phyloP scores from a whole-genome alignment of 2,329 filamentous ascomycete genomes.

The Chaetomium sp. region DNA sequence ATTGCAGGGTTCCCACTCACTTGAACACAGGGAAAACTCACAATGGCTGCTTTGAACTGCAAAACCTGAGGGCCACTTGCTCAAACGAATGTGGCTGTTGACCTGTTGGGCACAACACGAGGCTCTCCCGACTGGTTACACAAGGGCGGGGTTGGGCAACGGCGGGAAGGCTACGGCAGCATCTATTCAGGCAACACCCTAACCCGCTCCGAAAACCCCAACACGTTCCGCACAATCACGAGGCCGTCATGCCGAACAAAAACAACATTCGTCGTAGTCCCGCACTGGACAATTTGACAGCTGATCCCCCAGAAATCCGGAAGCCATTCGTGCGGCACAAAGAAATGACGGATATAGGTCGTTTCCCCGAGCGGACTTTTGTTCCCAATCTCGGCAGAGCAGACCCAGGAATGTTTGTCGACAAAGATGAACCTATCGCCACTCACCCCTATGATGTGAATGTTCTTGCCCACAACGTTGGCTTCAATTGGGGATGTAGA shows the following conservation, averaged over 20 bases:
- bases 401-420: constrained; percentile 6
- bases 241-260: constrained; percentile 1
- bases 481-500: background rate
- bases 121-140: too few relatives aligned
- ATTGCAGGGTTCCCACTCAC: too few relatives aligned
- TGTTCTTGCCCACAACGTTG: background rate
- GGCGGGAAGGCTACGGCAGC: background rate
- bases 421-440: constrained; percentile 1
- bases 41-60: too few relatives aligned
- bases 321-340: constrained; percentile 30
- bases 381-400: background rate
- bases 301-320: constrained; percentile 11
- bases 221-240: background rate
- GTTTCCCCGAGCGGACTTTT: constrained; percentile 4
- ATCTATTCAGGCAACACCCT: background rate
- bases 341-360: constrained; percentile 25
- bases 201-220: background rate
- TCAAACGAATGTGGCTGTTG: too few relatives aligned
- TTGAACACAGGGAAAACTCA: too few relatives aligned
- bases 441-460: background rate
- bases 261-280: background rate
- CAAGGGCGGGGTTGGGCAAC: too few relatives aligned
- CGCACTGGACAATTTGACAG: background rate
- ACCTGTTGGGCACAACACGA: too few relatives aligned
- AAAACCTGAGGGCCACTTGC: too few relatives aligned